Base-by-base conservation (phyloP, 768 basidiomycete genomes). In the Cystobasidium ongulense region DNA sequence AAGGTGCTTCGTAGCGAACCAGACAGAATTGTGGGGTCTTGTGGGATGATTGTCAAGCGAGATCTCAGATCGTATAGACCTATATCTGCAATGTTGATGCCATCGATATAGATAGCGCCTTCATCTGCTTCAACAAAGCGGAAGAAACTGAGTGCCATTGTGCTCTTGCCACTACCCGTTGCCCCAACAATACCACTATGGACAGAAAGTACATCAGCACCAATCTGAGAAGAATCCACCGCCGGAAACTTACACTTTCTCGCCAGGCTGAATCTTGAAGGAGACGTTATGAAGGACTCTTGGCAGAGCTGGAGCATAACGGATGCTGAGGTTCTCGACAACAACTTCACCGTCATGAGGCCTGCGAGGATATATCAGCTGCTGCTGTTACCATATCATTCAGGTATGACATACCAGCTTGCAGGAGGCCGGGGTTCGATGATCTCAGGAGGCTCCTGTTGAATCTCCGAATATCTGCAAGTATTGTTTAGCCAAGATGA, bases 1-100 rank as follows among this genome's bases (percentile, higher is more conserved):
- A 79, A 74, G 76, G 90, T 90, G 78, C 85, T 86, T 65, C 86
- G 83, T 1, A 91, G 84, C 0, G 88, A 88, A 0, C 90, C 90
- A 5, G 76, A 76, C 15, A 79, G 72, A 70, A 79, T 79, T 17
- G 74, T 76, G 11, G 78, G 76, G 46, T 74, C 73, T 59, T 75
- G 75, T 15, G 75, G 74, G 38, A 75, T 68, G 18, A 75, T 66
- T 1, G 74, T 64, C 63, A 92, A 82, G 59, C 84, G 85, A 74
- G 87, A 88, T 29, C 92, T 86, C 38, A 96, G 84, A 80, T 95
- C 80, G n/a, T 76, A 75, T 3, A 83, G 73, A 35, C 79, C 80
- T 39, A 83, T 74, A 72, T 81, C 80, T 15, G 78, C 73, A 38
- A 84, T 83, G 74, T 83, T 82, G 36, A 82, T 57, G 0, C 82